These are phyloP conservation scores for Leccinum imitatum DNA, from an alignment of 768 basidiomycete species.

Conservation along the genomic window DNA sequence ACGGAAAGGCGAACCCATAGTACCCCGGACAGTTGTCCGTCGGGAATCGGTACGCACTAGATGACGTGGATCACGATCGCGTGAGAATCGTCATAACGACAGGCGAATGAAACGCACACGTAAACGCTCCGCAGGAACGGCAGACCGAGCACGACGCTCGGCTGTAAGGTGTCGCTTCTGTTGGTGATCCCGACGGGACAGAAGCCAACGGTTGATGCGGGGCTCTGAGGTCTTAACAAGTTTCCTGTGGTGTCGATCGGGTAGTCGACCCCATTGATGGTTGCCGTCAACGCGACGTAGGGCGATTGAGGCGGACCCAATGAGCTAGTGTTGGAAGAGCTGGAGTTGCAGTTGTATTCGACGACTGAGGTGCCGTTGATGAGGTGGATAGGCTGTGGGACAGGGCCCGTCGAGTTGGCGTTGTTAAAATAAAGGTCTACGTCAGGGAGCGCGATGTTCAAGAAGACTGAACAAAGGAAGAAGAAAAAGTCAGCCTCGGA, in stretches of 20 bases:
- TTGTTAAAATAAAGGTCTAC: slow-evolving; percentile 18
- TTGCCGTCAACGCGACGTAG: slow-evolving; percentile 26
- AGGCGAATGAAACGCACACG: slow-evolving; percentile 13
- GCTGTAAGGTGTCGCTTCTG: slow-evolving; percentile 12
- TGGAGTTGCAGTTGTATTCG: slow-evolving; percentile 19
- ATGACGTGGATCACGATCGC: neutral
- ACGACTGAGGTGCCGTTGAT: neutral
- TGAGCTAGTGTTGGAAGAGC: neutral
- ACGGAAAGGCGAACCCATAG: slow-evolving; percentile 33
- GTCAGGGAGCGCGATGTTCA: slow-evolving; percentile 20
- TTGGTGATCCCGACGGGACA: slow-evolving; percentile 27
- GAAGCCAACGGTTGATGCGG: neutral
- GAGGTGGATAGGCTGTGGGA: slow-evolving; percentile 11
- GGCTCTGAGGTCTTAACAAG: slow-evolving; percentile 17
- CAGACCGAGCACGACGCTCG: slow-evolving; percentile 19
- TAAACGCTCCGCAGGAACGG: slow-evolving; percentile 35
- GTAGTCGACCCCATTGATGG: slow-evolving; percentile 35
- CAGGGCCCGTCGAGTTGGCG: slow-evolving; percentile 22
- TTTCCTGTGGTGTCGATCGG: slow-evolving; percentile 27
- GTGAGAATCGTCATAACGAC: neutral
- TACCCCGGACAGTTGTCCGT: slow-evolving; percentile 30
- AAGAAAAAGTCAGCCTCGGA: neutral
- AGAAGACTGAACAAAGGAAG: slow-evolving; percentile 11
- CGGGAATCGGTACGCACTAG: slow-evolving; percentile 34
- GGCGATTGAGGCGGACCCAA: slow-evolving; percentile 10